Evolutionary conservation across 1,139 yeast genomes (phyloP), one percentile per base, ranked within the genome.

Genomic region (Zygotorulaspora mrakii): DNA sequence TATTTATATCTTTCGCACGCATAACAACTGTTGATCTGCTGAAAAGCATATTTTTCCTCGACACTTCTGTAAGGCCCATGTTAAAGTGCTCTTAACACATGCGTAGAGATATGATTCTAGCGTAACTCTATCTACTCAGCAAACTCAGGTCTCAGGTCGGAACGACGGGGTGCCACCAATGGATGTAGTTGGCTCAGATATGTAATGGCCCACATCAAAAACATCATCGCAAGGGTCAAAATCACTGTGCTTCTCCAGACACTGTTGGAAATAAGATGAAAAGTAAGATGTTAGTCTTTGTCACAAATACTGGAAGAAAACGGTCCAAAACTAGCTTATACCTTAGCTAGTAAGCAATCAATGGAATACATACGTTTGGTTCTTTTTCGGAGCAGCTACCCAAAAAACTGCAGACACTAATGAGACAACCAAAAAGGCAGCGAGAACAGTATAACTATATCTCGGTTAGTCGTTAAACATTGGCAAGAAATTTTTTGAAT

Each of bases 201-300:
- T 5, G 96, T 86, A 52, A 86, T 79, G 20, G 95, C 96, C 96
- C 96, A 87, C 95, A 88, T 85, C 58, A 88, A 71, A 63, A 76
- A 88, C 71, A 88, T 83, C 95, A 88, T 84, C 16, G 94, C 79
- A 58, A 89, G 65, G 3, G 89, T 77, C 50, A 89, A 71, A 40
- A 82, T 80, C 35, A 88, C 78, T 9, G 96, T 85, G 40, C 95
- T 84, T 68, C 96, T 77, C 94, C 95, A 88, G 32, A 89, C 96
- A 23, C 82, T 76, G 27, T 37, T 17, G 12, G n/a, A n/a, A 23
- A 17, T 34, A 13, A 27, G 16, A 24, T 11, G 24, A 4, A 31
- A 16, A 28, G 11, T 16, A 28, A 16, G 16, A 14, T 16, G 42
- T 39, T 39, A 39, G 42, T 34, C 21, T 20, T 20, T 20, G 22